Evolutionary conservation across 306 rosid species (phyloP), one percentile per base, ranked within the genome.

Genomic region (Cucumis melo): DNA sequence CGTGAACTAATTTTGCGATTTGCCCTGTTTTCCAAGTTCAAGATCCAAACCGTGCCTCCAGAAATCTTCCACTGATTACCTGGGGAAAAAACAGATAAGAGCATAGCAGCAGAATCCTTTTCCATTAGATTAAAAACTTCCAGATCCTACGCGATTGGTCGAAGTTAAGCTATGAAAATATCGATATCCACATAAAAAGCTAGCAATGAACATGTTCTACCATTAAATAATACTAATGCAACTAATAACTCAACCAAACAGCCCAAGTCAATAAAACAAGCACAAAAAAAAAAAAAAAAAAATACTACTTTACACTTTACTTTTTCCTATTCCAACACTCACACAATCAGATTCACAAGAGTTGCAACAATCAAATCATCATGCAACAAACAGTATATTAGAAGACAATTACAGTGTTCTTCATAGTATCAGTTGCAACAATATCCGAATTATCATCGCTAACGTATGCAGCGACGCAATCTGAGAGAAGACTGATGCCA

Each of bases 371-470:
- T 24, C 5, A 32, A 32, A 62, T 4, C 46, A 63, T 63, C 66
- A 13, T 8, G 29, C 24, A 38, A 15, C 24, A 12, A 10, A 5
- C 23, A 68, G 44, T 14, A 23, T 5, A 53, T 6, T 7, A 2
- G 20, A 53, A 63, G 67, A 21, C n/a, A 36, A 66, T 76, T 79
- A 94, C 97, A 0, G 98, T 94, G 87, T 94, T 94, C 76, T 94
- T 94, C 90, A 94, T 90, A 77, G 97, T 90, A 38, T 92, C 96
- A 34, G 98, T 94, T 42, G 97, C 97, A 74, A 94, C 98, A 80
- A 92, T 84, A 36, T 94, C 95, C 1, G 96, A 86, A 66, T 90
- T 91, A 71, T 91, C 95, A 42, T 82, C 95, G 34, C 83, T 78
- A 46, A 84, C 56, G n/a, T 94, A 92, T 5, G 99, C 83, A 5